phyloP scores from a whole-genome alignment of 257 asterid species.

The Solanum microdontum region DNA sequence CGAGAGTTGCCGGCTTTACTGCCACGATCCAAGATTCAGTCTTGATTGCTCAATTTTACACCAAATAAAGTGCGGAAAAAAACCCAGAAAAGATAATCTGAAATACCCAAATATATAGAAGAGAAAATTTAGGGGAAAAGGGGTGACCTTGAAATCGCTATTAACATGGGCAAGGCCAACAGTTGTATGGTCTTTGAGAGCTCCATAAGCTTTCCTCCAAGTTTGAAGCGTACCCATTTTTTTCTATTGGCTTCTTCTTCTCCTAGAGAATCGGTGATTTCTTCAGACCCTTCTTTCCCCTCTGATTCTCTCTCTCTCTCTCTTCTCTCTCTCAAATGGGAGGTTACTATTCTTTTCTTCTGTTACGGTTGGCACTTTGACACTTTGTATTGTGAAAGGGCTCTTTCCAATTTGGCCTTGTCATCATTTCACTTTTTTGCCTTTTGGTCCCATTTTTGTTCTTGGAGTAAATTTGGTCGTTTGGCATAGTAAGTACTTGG shows the following conservation, averaged over 20 bases:
- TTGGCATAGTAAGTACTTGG: no score
- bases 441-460: neutral
- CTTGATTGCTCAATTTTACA: neutral
- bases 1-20: neutral
- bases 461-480: no score
- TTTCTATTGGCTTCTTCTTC: neutral
- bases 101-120: neutral
- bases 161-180: conserved; percentile 92
- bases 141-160: conserved; percentile 80
- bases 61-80: neutral
- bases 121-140: neutral
- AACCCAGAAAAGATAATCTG: neutral
- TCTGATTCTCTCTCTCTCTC: neutral
- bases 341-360: neutral
- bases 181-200: conserved; percentile 74
- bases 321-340: neutral
- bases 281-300: neutral
- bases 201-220: conserved; percentile 85
- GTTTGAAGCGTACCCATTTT: conserved; percentile 62
- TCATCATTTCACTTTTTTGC: neutral
- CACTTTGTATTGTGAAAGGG: neutral
- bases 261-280: neutral
- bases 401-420: neutral
- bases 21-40: conserved; percentile 1
- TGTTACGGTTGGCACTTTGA: neutral